Conservation (phyloP, 2,329 filamentous ascomycete species). For the Blastomyces emzantsi region DNA sequence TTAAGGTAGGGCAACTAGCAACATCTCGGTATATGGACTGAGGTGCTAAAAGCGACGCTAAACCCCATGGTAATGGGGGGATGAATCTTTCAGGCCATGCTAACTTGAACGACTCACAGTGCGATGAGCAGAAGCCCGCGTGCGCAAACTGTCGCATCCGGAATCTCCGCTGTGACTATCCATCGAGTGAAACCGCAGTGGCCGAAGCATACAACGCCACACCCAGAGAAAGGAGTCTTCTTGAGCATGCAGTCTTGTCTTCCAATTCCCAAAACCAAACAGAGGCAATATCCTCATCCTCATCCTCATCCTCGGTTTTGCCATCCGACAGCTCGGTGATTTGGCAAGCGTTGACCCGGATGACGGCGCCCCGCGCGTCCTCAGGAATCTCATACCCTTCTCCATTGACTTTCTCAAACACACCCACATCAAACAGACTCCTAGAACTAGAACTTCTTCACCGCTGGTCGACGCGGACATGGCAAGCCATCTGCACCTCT, state of each 20-base stretch:
- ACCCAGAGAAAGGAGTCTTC: not conserved
- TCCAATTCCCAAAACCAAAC: not conserved
- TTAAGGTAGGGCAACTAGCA: constrained; percentile 2
- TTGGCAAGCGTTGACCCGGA: not conserved
- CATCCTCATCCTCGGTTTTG: not conserved
- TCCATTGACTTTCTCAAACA: not conserved
- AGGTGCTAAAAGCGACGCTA: not conserved
- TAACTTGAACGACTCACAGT: not conserved
- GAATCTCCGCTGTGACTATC: constrained; percentile 6
- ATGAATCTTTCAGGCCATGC: not conserved
- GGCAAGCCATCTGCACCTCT: constrained; percentile 15
- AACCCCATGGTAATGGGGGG: not conserved
- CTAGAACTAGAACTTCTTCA: constrained; percentile 21
- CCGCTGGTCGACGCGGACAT: constrained; percentile 17
- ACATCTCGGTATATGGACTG: not conserved
- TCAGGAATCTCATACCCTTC: not conserved
- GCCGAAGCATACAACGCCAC: not conserved
- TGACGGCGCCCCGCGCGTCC: not conserved
- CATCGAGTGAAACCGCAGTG: not conserved
- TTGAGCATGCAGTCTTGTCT: not conserved
- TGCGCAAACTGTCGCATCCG: constrained; percentile 12
- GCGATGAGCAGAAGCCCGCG: constrained; percentile 11
- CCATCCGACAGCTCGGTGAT: not conserved
- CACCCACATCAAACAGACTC: constrained; percentile 6
- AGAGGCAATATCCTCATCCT: not conserved